These are phyloP conservation scores for Metschnikowia lunata DNA, from an alignment of 805 yeast species.

Conservation along the genomic window DNA sequence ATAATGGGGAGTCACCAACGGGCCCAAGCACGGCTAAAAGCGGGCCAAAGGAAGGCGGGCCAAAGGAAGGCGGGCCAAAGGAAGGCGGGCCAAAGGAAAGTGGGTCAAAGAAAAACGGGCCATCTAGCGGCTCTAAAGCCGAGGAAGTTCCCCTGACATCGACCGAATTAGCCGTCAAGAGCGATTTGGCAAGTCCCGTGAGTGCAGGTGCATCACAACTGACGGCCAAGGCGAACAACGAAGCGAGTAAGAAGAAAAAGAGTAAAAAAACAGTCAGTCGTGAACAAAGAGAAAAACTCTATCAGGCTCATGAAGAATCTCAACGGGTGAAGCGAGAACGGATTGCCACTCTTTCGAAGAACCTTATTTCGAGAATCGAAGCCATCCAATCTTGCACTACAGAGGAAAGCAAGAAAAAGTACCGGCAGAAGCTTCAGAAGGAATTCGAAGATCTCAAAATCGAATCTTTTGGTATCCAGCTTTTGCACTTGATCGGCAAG, in stretches of 20 bases:
- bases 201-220: not conserved
- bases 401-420: conserved; percentile 55
- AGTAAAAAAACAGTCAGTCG: conserved; percentile 28
- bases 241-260: conserved; percentile 22
- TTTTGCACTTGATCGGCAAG: conserved; percentile 77
- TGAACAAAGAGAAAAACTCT: conserved; percentile 46
- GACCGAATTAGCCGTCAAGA: not conserved
- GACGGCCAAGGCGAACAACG: conserved; percentile 17
- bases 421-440: conserved; percentile 45
- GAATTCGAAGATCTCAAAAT: conserved; percentile 81
- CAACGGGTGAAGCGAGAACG: conserved; percentile 46
- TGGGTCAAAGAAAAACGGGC: no score
- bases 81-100: no score
- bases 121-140: no score
- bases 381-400: conserved; percentile 56
- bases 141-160: not conserved
- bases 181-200: not conserved
- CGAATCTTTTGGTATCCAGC: conserved; percentile 92
- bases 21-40: not conserved
- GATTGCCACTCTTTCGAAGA: conserved; percentile 46
- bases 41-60: no score
- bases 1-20: conserved; percentile 3
- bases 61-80: no score
- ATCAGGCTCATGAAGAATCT: conserved; percentile 51
- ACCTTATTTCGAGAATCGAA: conserved; percentile 47